Evolutionary conservation across 2,329 filamentous ascomycete species (phyloP), one percentile per base, ranked within the genome.

Genomic region (Metarhizium rileyi): DNA sequence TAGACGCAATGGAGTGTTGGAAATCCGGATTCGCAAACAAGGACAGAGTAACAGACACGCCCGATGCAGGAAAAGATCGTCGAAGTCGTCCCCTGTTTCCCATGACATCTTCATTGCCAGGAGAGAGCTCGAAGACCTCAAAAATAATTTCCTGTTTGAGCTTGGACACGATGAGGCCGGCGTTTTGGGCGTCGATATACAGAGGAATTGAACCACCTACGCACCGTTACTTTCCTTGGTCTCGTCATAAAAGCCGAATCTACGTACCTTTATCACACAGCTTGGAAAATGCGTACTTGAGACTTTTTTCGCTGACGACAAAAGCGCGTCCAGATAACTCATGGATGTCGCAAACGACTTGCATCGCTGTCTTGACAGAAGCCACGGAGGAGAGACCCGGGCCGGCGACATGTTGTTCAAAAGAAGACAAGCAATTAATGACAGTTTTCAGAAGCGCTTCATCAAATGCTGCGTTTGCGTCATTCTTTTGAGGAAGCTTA

Each of bases 81-180:
- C 46, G 43, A 12, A 67, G 54, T 36, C 67, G 60, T 4, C 66
- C 66, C 27, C 50, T 49, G 0, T 63, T 64, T 0, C 41, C 18
- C 35, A 63, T 61, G 2, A 64, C 62, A 1, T 52, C 54, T 0
- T 43, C 0, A 43, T 68, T 66, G 1, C 38, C 23, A 0, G 66
- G 59, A 0, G 60, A 61, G 0, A 70, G 47, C 43, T 70, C 68
- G 42, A 69, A 69, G 1, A 60, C 47, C 40, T 70, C 62, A 36
- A 69, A 56, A 1, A 54, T 26, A 14, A 66, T 47, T 4, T 45
- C 48, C 4, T 53, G n/a, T 2, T 28, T 28, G 4, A 30, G 20
- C 23, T 51, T 30, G 28, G 23, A 38, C 18, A 61, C 28, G 26
- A 68, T 56, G 2, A 70, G 26, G 0, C 61, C 68, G 0, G 65